Percentiles rank a stretch among this genome's conserved stretches.
Conservation (phyloP, 1,139 yeast species). For the Geotrichum bryndzae region DNA sequence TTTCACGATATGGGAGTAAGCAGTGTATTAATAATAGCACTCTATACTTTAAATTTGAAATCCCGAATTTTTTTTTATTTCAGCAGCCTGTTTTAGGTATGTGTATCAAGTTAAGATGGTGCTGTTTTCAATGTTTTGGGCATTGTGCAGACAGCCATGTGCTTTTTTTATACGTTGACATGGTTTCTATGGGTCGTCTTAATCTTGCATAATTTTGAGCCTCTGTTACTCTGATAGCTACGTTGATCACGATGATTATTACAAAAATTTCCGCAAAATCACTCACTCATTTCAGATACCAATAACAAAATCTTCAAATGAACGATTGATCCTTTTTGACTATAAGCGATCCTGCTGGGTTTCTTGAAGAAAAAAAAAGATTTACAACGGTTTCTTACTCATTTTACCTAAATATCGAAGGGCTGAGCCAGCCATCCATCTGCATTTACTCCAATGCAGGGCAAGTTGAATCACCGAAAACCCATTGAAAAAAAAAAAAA, state of each 20-base stretch:
- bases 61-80: not conserved
- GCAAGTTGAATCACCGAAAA: not conserved
- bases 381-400: not conserved
- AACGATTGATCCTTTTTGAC: too few relatives aligned
- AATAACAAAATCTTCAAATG: too few relatives aligned
- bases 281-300: not conserved
- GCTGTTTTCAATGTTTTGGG: not conserved
- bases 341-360: too few relatives aligned
- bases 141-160: not conserved
- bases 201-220: not conserved
- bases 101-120: not conserved
- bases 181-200: not conserved
- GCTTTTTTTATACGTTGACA: not conserved
- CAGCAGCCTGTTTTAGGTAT: not conserved
- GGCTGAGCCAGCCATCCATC: not conserved
- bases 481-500: not conserved
- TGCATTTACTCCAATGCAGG: not conserved
- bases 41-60: not conserved
- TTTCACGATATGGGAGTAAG: not conserved
- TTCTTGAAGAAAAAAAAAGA: too few relatives aligned
- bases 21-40: not conserved
- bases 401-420: not conserved
- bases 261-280: not conserved
- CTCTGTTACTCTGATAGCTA: not conserved
- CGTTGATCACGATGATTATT: not conserved